A percentile compares a stretch with the other conserved stretches of the same genome.
These are phyloP conservation scores for Pleomassaria siparia DNA, from an alignment of 2,329 filamentous ascomycete species.

Conservation along the genomic window DNA sequence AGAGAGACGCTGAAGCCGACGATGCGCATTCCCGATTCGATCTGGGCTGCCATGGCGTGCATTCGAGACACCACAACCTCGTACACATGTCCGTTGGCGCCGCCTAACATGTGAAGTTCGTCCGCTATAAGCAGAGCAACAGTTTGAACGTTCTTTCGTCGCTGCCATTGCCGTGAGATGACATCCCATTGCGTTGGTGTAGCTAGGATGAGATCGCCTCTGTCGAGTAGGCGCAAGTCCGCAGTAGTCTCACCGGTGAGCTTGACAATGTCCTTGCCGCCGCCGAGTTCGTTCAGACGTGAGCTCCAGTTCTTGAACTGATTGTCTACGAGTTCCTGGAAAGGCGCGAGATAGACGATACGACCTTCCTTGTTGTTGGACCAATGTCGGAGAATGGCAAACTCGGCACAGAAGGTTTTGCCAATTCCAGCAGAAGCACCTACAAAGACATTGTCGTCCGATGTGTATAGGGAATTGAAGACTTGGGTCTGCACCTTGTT, in stretches of 20 bases:
- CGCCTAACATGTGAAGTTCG: constrained; percentile 90
- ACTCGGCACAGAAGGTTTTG: constrained; percentile 96
- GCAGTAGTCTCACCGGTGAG: constrained; percentile 89
- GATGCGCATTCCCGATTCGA: constrained; percentile 81
- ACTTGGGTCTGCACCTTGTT: constrained; percentile 98
- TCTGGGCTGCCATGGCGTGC: constrained; percentile 91
- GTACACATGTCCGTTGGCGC: constrained; percentile 83
- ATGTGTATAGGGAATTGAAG: constrained; percentile 89
- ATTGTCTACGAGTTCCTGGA: constrained; percentile 87
- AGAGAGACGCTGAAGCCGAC: constrained; percentile 89
- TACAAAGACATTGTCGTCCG: constrained; percentile 91
- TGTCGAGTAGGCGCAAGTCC: constrained; percentile 85
- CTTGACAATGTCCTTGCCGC: constrained; percentile 89
- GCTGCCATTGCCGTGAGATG: constrained; percentile 92
- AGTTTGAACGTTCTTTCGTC: constrained; percentile 90
- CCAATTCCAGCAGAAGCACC: constrained; percentile 92
- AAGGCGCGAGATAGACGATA: constrained; percentile 91
- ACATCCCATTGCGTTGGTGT: constrained; percentile 97
- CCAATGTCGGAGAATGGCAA: constrained; percentile 90
- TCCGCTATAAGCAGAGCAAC: constrained; percentile 93
- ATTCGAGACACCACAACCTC: constrained; percentile 97
- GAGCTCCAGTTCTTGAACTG: constrained; percentile 83
- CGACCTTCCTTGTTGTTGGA: constrained; percentile 69
- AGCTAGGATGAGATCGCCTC: constrained; percentile 85
- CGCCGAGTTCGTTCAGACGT: constrained; percentile 69